A percentile compares a stretch with the other conserved stretches of the same genome.
Evolutionary conservation across 2,329 filamentous ascomycete genomes (phyloP).

Genomic region (Cladorrhinum sp.): DNA sequence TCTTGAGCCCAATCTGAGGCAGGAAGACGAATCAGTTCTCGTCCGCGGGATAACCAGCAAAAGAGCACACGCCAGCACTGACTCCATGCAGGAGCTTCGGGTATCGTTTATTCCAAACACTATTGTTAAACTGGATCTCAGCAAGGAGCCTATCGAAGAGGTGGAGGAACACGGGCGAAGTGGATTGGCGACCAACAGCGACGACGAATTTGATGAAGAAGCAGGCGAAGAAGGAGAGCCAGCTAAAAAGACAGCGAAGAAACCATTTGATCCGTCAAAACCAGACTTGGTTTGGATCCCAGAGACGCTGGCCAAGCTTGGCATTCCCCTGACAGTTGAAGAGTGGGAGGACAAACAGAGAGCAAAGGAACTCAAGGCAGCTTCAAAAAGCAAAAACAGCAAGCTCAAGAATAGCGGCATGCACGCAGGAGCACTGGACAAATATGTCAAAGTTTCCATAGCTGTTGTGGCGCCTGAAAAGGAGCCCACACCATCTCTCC

Average conservation of each 20-base stretch:
- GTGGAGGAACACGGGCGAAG: conserved; percentile 47
- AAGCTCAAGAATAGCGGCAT: conserved; percentile 27
- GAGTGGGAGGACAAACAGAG: conserved; percentile 55
- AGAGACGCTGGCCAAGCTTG: conserved; percentile 60
- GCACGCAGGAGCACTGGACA: conserved; percentile 35
- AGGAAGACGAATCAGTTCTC: conserved; percentile 49
- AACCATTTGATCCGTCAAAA: conserved; percentile 62
- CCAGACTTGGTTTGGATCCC: conserved; percentile 68
- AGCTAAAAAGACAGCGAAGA: conserved; percentile 27
- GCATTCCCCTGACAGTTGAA: conserved; percentile 62
- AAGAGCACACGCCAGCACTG: conserved; percentile 69
- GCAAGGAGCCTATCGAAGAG: conserved; percentile 63
- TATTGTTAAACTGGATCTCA: conserved; percentile 74
- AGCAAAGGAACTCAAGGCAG: conserved; percentile 28
- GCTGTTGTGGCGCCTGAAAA: conserved; percentile 10
- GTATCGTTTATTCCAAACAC: conserved; percentile 73
- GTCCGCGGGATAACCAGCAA: conserved; percentile 66
- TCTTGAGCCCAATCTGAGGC: conserved; percentile 36
- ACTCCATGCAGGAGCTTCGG: conserved; percentile 72
- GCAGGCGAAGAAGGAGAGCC: conserved; percentile 25
- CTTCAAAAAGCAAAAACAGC: conserved; percentile 21
- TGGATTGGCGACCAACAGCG: conserved; percentile 60
- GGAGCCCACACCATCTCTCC: conserved; percentile 3
- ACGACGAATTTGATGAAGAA: conserved; percentile 56
- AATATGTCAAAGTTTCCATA: conserved; percentile 39